phyloP scores from a whole-genome alignment of 2,329 filamentous ascomycete genomes.

The Ascomycota sp. region DNA sequence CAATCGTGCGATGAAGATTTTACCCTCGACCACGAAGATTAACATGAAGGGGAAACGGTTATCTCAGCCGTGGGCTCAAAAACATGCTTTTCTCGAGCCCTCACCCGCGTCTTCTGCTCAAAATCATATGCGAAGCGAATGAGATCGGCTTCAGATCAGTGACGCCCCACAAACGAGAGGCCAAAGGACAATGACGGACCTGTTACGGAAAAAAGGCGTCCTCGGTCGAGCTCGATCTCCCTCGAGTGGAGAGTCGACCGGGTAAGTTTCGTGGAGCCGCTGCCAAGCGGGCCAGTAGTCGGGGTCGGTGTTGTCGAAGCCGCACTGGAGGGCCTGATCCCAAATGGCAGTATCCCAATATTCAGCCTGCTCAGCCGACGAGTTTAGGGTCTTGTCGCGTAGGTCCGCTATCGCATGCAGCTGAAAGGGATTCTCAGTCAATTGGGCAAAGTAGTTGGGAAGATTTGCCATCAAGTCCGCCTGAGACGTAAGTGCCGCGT shows the following conservation, averaged over 20 bases:
- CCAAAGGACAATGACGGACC: constrained; percentile 22
- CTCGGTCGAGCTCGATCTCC: constrained; percentile 19
- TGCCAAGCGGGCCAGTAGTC: constrained; percentile 26
- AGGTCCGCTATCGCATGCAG: constrained; percentile 30
- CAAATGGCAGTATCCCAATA: constrained; percentile 35
- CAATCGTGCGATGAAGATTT: no score
- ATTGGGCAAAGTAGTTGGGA: constrained; percentile 30
- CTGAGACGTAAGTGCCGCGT: constrained; percentile 22
- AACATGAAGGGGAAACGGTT: no score
- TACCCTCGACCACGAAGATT: no score
- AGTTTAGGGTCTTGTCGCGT: constrained; percentile 31
- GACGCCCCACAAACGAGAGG: constrained; percentile 34
- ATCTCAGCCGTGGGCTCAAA: no score
- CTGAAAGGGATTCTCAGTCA: constrained; percentile 32
- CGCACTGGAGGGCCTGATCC: constrained; percentile 26
- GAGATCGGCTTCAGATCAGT: constrained; percentile 34
- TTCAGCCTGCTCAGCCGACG: constrained; percentile 36
- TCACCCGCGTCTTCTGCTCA: constrained; percentile 29
- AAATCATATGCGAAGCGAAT: constrained; percentile 46
- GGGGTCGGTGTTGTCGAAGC: constrained; percentile 34
- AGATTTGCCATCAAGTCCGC: constrained; percentile 40
- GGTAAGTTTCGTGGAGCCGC: constrained; percentile 33
- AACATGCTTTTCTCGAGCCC: not conserved
- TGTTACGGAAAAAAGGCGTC: constrained; percentile 1
- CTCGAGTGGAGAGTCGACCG: constrained; percentile 39